These are phyloP conservation scores for Fusarium xylarioides DNA, from an alignment of 2,329 filamentous ascomycete species.

Conservation along the genomic window DNA sequence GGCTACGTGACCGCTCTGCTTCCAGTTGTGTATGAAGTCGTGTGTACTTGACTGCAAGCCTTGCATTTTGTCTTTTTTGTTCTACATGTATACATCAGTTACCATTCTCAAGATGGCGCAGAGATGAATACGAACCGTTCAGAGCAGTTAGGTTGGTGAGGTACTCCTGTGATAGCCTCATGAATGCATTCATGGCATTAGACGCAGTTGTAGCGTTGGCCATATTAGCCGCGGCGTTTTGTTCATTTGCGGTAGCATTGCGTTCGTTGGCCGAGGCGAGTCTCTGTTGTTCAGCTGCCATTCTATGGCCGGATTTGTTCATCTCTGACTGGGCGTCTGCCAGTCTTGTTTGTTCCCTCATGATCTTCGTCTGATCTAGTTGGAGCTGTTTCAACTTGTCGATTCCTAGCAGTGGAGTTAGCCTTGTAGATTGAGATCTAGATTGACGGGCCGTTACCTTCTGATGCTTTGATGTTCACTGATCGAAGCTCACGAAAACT, in stretches of 20 bases:
- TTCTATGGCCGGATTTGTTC: rapidly evolving
- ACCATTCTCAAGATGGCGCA: rapidly evolving
- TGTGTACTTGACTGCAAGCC: background rate
- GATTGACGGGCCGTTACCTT: background rate
- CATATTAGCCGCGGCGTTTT: background rate
- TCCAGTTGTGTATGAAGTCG: rapidly evolving
- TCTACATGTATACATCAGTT: background rate
- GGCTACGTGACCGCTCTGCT: background rate
- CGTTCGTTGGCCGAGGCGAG: background rate
- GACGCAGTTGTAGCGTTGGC: background rate
- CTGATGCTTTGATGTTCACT: background rate
- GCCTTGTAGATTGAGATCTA: rapidly evolving
- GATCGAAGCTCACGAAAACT: background rate
- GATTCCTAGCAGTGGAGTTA: background rate
- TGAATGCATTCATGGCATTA: background rate
- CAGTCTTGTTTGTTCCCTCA: rapidly evolving
- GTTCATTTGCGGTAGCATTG: background rate
- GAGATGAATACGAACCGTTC: rapidly evolving
- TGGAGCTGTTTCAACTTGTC: background rate
- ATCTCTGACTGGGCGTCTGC: background rate
- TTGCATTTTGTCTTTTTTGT: background rate
- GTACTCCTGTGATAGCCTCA: background rate
- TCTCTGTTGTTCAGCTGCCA: background rate
- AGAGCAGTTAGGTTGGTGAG: background rate
- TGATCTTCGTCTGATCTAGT: background rate